Conservation (phyloP, 2,329 filamentous ascomycete species). For the Alternaria longipes region DNA sequence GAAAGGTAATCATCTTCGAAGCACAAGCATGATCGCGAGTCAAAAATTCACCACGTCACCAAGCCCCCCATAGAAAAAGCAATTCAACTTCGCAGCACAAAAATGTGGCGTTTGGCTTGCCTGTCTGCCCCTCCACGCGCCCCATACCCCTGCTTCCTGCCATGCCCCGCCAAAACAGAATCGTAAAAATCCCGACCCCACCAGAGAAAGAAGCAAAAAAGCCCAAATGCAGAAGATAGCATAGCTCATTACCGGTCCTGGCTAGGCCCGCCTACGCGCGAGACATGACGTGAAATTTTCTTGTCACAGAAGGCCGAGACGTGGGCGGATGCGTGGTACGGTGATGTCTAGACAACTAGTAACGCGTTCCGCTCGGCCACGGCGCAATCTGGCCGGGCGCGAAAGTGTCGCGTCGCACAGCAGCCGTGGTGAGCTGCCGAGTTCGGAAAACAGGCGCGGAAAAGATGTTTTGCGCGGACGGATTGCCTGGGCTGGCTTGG, state of each 20-base stretch:
- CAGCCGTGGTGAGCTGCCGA: neutral
- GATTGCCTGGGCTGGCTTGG: neutral
- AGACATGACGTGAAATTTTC: neutral
- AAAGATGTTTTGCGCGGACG: neutral
- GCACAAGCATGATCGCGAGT: neutral
- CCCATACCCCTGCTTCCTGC: neutral
- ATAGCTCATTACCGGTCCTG: conserved; percentile 10
- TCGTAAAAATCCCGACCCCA: neutral
- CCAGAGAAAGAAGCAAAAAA: conserved; percentile 5
- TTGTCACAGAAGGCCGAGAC: neutral
- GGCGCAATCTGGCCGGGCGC: neutral
- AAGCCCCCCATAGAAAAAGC: neutral
- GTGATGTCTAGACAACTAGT: neutral
- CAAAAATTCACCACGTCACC: neutral
- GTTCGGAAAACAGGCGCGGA: conserved; percentile 3
- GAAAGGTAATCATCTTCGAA: neutral
- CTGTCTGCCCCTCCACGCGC: neutral
- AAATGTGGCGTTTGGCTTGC: neutral
- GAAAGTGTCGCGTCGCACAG: neutral
- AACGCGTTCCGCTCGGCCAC: neutral
- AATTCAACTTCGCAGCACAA: neutral
- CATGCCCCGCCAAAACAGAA: conserved; percentile 6
- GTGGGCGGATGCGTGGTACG: neutral
- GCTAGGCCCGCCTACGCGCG: neutral
- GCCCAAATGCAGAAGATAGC: conserved; percentile 10